Conservation (phyloP, 495 filamentous ascomycete species). For the Achaetomiella virescens region DNA sequence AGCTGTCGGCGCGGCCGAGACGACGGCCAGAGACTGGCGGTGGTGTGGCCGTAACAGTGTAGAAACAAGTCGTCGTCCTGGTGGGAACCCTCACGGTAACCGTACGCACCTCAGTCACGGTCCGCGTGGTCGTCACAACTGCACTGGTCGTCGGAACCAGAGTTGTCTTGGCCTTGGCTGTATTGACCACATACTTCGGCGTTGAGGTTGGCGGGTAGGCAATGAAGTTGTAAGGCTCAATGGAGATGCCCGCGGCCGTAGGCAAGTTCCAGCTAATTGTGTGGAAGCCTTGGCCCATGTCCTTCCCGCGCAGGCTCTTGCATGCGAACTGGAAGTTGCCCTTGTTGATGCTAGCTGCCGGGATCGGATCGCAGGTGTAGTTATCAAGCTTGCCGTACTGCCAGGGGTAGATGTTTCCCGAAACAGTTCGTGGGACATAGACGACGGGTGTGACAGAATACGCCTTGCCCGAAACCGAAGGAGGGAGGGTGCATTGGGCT, state of each 20-base stretch:
- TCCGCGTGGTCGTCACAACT: neutral
- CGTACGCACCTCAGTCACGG: neutral
- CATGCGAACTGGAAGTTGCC: conserved; percentile 11
- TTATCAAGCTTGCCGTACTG: neutral
- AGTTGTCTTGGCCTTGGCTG: conserved; percentile 7
- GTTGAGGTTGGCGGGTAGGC: neutral
- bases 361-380: conserved; percentile 8
- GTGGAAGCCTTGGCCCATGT: conserved; percentile 1
- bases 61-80: neutral
- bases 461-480: conserved; percentile 9
- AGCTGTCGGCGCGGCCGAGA: neutral
- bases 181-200: conserved; percentile 9
- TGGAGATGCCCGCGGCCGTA: conserved; percentile 8
- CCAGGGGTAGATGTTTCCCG: neutral
- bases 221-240: conserved; percentile 2
- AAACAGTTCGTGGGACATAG: neutral
- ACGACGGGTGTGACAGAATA: conserved; percentile 3
- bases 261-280: conserved; percentile 7
- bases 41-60: conserved; percentile 2
- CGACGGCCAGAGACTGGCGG: neutral
- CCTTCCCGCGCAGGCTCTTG: conserved; percentile 1
- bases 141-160: neutral
- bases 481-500: conserved; percentile 1
- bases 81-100: neutral
- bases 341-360: conserved; percentile 11